phyloP scores from a whole-genome alignment of 352 stramenopile species.

The Thalassiosira livingstoniorum region DNA sequence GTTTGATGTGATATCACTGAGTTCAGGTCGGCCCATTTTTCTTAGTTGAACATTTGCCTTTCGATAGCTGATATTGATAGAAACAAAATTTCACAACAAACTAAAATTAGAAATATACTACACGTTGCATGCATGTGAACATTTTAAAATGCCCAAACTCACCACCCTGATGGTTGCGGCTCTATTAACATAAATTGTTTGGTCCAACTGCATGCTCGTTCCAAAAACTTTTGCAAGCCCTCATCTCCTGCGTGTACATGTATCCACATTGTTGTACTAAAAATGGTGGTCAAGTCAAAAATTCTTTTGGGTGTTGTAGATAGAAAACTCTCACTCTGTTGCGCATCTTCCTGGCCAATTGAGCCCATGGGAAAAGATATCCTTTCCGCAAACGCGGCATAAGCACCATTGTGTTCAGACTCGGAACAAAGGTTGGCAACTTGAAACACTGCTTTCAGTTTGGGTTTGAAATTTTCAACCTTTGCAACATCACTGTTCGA shows the following conservation, averaged over 20 bases:
- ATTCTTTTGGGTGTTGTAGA: slow-evolving; percentile 14
- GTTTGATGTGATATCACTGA: slow-evolving; percentile 47
- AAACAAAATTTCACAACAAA: slow-evolving; percentile 5
- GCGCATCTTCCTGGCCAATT: not conserved
- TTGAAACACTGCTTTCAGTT: slow-evolving; percentile 46
- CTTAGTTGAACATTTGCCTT: slow-evolving; percentile 58
- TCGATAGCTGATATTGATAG: slow-evolving; percentile 52
- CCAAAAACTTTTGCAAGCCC: slow-evolving; percentile 48
- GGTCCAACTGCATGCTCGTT: slow-evolving; percentile 54
- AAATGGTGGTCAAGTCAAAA: slow-evolving; percentile 67
- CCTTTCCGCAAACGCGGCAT: slow-evolving; percentile 14
- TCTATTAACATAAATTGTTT: slow-evolving; percentile 63
- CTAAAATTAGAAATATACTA: not conserved
- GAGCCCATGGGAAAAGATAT: not conserved
- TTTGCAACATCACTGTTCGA: too few relatives aligned
- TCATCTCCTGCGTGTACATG: slow-evolving; percentile 63
- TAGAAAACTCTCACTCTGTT: not conserved
- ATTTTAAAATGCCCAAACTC: slow-evolving; percentile 7
- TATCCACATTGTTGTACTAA: slow-evolving; percentile 76
- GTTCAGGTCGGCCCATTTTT: slow-evolving; percentile 59
- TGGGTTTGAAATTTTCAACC: too few relatives aligned
- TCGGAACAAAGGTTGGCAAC: slow-evolving; percentile 50
- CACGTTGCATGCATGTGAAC: not conserved
- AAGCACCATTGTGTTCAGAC: slow-evolving; percentile 47
- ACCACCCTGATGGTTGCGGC: slow-evolving; percentile 65